Evolutionary conservation across 1,284 basidiomycete genomes (phyloP).

Genomic region (Wolfiporia cocos): DNA sequence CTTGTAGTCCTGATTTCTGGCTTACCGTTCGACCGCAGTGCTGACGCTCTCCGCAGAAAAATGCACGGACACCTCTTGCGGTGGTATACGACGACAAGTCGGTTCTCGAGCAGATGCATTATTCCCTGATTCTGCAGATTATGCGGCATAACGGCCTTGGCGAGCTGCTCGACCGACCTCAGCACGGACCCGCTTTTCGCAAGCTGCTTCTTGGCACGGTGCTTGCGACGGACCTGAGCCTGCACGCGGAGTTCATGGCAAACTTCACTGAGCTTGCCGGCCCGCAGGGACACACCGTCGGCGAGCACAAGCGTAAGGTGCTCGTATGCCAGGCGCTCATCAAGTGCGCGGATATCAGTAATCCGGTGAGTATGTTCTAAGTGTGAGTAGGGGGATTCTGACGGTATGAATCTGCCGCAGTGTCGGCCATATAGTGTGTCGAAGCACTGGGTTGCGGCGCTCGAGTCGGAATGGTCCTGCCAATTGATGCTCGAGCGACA

Average conservation of each 20-base stretch:
- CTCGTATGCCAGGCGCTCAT: constrained; percentile 87
- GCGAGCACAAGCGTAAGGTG: constrained; percentile 46
- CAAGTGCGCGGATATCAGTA: constrained; percentile 96
- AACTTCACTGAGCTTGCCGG: constrained; percentile 46
- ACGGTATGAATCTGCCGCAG: constrained; percentile 33
- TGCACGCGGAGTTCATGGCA: constrained; percentile 82
- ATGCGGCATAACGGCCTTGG: constrained; percentile 78
- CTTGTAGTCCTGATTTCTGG: no score
- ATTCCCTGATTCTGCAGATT: constrained; percentile 74
- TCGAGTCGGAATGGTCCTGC: constrained; percentile 85
- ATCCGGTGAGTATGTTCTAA: constrained; percentile 62
- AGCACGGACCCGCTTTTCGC: constrained; percentile 50
- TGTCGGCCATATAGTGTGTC: constrained; percentile 88
- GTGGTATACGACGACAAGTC: constrained; percentile 86
- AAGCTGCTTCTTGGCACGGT: constrained; percentile 75
- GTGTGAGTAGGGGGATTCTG: constrained; percentile 1
- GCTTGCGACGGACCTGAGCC: constrained; percentile 89
- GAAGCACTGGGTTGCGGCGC: constrained; percentile 83
- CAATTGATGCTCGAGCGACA: constrained; percentile 81
- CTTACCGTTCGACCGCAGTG: constrained; percentile 2
- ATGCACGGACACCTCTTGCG: constrained; percentile 84
- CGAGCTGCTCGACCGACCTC: constrained; percentile 51
- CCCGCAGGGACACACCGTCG: constrained; percentile 32
- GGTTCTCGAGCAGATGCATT: constrained; percentile 91
- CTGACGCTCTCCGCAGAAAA: constrained; percentile 54